Percentiles rank a stretch among this genome's conserved stretches.
These are phyloP conservation scores for Quercus variabilis DNA, from an alignment of 306 rosid species.

Conservation along the genomic window DNA sequence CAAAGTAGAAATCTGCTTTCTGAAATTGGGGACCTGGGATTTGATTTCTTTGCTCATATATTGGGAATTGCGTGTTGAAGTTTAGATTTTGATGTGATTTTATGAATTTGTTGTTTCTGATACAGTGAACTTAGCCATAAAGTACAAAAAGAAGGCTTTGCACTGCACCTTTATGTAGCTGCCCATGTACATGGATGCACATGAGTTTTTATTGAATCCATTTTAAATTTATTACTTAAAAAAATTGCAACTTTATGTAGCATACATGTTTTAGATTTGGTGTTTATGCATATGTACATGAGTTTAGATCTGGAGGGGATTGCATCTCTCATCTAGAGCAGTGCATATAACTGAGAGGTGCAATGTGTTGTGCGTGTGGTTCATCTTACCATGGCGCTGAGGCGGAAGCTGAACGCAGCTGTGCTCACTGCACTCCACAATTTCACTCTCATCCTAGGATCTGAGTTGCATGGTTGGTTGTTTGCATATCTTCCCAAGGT, in stretches of 20 bases:
- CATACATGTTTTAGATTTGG: not conserved
- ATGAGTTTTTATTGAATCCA: too few relatives aligned
- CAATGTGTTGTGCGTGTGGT: constrained; percentile 80
- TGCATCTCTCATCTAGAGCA: constrained; percentile 72
- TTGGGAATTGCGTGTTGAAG: not conserved
- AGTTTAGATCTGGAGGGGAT: constrained; percentile 86
- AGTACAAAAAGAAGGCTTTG: too few relatives aligned
- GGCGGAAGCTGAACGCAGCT: constrained; percentile 67
- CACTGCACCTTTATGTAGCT: too few relatives aligned
- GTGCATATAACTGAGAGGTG: constrained; percentile 82
- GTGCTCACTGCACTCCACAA: constrained; percentile 62
- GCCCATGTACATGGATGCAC: too few relatives aligned
- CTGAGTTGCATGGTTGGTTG: constrained; percentile 58
- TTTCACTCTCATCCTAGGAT: constrained; percentile 52
- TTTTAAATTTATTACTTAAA: too few relatives aligned
- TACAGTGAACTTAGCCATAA: not conserved
- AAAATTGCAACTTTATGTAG: too few relatives aligned
- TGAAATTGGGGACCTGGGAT: not conserved
- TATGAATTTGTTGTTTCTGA: not conserved
- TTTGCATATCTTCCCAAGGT: constrained; percentile 83
- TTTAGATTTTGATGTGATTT: constrained; percentile 2
- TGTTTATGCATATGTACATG: not conserved
- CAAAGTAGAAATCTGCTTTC: not conserved
- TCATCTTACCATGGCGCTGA: constrained; percentile 74
- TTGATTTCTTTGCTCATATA: not conserved